A percentile compares a stretch with the other conserved stretches of the same genome.
Evolutionary conservation across 108 stramenopile species (phyloP).

Genomic region (Phaeodactylum tricornutum): DNA sequence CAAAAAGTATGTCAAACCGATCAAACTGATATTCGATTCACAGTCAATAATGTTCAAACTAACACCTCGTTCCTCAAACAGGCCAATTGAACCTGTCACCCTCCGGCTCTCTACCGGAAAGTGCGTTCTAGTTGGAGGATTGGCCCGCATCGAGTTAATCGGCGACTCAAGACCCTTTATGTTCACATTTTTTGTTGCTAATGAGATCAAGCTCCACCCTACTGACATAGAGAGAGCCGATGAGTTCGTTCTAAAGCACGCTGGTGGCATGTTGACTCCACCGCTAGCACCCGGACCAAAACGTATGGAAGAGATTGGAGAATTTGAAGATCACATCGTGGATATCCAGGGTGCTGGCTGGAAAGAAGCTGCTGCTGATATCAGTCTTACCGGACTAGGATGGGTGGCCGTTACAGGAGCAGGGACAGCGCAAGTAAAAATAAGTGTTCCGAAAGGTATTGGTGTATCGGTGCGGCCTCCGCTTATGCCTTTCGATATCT

Average conservation of each 20-base stretch:
- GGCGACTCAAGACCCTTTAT: conserved; percentile 82
- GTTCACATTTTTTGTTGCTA: conserved; percentile 92
- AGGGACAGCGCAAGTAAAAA: conserved; percentile 56
- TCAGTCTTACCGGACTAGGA: conserved; percentile 88
- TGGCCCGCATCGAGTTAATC: conserved; percentile 75
- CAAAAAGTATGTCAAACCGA: conserved; percentile 60
- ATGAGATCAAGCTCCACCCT: conserved; percentile 90
- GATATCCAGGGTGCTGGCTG: conserved; percentile 85
- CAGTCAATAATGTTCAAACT: too few relatives aligned
- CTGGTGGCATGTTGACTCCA: conserved; percentile 85
- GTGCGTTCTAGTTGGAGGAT: conserved; percentile 76
- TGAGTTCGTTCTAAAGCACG: conserved; percentile 78
- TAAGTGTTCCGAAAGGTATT: conserved; percentile 79
- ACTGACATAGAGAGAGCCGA: conserved; percentile 61
- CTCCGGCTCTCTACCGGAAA: conserved; percentile 73
- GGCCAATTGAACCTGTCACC: conserved; percentile 79
- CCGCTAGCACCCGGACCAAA: conserved; percentile 72
- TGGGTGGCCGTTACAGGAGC: conserved; percentile 96
- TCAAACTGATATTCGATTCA: too few relatives aligned
- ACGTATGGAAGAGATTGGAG: conserved; percentile 76
- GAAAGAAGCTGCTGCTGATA: conserved; percentile 91
- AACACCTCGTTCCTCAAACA: conserved; percentile 7
- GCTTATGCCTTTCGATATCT: conserved; percentile 87
- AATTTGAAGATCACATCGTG: conserved; percentile 77
- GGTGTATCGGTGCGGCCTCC: conserved; percentile 77